Percentiles rank a stretch among this genome's conserved stretches.
phyloP scores from a whole-genome alignment of 441 rosid species.

The Daphne laureola region DNA sequence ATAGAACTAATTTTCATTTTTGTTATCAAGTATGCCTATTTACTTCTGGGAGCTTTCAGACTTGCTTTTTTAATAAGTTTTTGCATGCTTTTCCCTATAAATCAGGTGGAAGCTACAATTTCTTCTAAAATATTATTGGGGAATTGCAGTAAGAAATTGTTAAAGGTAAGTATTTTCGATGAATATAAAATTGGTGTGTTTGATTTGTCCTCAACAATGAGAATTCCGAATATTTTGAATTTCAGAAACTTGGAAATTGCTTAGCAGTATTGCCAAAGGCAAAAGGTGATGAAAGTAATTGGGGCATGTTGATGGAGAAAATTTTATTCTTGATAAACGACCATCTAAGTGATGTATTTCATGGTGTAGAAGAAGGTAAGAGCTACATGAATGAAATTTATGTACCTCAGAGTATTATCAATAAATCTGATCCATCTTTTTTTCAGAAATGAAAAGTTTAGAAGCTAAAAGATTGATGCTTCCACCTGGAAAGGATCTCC shows the following conservation, averaged over 20 bases:
- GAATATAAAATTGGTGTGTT: conserved; percentile 5
- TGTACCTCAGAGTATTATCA: not conserved
- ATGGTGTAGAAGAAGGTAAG: conserved; percentile 78
- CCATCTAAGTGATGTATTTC: conserved; percentile 54
- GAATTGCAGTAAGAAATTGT: conserved; percentile 42
- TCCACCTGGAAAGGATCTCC: conserved; percentile 65
- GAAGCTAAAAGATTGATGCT: conserved; percentile 56
- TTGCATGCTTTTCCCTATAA: conserved; percentile 5
- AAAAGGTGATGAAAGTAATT: conserved; percentile 68
- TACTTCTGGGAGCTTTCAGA: conserved; percentile 1
- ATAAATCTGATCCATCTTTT: conserved; percentile 8
- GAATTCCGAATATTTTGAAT: conserved; percentile 13
- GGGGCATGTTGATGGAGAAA: conserved; percentile 71
- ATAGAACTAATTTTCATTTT: too few species aligned
- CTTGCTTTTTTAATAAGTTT: conserved; percentile 6
- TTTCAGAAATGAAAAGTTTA: conserved; percentile 49
- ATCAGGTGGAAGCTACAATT: conserved; percentile 62
- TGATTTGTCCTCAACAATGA: not conserved
- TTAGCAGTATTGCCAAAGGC: conserved; percentile 81
- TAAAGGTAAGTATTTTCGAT: conserved; percentile 36
- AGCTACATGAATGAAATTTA: conserved; percentile 7
- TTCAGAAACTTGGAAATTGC: conserved; percentile 71
- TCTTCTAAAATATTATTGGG: conserved; percentile 51
- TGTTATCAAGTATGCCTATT: too few species aligned
- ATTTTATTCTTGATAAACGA: conserved; percentile 49